A percentile compares a stretch with the other conserved stretches of the same genome.
These are phyloP conservation scores for Gremmenia infestans DNA, from an alignment of 2,329 filamentous ascomycete species.

Conservation along the genomic window DNA sequence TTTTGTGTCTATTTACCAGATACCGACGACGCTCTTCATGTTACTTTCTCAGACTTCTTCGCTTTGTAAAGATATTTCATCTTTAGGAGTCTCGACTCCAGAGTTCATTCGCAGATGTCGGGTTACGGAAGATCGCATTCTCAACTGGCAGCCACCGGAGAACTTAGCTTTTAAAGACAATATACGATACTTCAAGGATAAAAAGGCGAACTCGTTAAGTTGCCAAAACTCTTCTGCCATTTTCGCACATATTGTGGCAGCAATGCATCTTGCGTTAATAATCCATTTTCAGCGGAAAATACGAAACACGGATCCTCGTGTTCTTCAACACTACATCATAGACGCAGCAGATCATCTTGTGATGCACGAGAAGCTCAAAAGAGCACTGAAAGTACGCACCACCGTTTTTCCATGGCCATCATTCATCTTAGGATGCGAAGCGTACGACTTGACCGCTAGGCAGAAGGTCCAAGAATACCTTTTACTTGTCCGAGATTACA, in stretches of 20 bases:
- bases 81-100: neutral
- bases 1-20: conserved; percentile 14
- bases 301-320: conserved; percentile 11
- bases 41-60: conserved; percentile 15
- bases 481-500: conserved; percentile 8
- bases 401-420: conserved; percentile 12
- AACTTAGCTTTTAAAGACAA: conserved; percentile 3
- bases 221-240: neutral
- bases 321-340: conserved; percentile 14
- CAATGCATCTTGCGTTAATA: conserved; percentile 13
- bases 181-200: neutral
- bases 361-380: conserved; percentile 13
- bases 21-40: conserved; percentile 12
- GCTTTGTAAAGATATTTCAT: conserved; percentile 2
- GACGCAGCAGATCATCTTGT: conserved; percentile 11
- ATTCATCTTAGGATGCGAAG: conserved; percentile 15
- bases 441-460: conserved; percentile 7
- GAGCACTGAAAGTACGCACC: conserved; percentile 6
- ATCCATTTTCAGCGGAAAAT: conserved; percentile 15
- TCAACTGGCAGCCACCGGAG: conserved; percentile 12
- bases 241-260: conserved; percentile 11
- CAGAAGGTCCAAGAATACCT: conserved; percentile 11
- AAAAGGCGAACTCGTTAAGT: neutral
- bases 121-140: conserved; percentile 13
- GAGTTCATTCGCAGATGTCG: conserved; percentile 9